Evolutionary conservation across 2,329 filamentous ascomycete species (phyloP), one percentile per base, ranked within the genome.

Genomic region (Fusarium decemcellulare): DNA sequence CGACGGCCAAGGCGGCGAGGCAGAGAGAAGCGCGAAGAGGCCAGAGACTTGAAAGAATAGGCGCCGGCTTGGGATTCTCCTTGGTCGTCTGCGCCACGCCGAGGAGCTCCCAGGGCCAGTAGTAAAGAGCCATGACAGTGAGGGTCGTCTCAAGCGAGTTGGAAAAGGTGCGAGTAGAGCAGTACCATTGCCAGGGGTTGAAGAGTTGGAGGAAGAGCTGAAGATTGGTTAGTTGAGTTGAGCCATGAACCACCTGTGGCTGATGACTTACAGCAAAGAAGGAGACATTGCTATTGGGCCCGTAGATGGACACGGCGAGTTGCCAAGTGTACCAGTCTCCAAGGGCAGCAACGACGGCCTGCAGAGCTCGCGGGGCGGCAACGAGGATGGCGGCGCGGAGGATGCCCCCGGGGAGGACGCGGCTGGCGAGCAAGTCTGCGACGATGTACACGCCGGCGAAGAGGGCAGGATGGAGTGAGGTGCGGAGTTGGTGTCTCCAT

Each of bases 121-220:
- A 88, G 77, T 90, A 90, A 47, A 98, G 83, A 2, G 94, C 95
- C 74, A 90, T 85, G 63, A 92, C 85, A 6, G 95, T 98, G 72
- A 99, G 82, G 1, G 92, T 93, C n/a, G 92, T 94, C 83, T 99
- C 96, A 6, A 98, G 84, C 55, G 91, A 96, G 81, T 99, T 99
- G 58, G 95, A 98, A 76, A 99, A 92, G 1, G 96, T 97, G 48
- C 96, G 88, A 0, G 94, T 95, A 2, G 94, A 96, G 81, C 92
- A 96, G 81, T 96, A 98, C 93, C 93, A 98, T 79, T 98, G 94
- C 94, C 96, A 99, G 8, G 96, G 78, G 57, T 73, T 81, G 59
- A 78, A 74, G 29, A 81, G 72, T 39, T 80, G 76, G 34, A 81
- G 76, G 59, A 81, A 76, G 15, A 82, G 76, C 80, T 81, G 52